A percentile compares a stretch with the other conserved stretches of the same genome.
These are phyloP conservation scores for Falciphora oryzae DNA, from an alignment of 2,329 filamentous ascomycete species.

Conservation along the genomic window DNA sequence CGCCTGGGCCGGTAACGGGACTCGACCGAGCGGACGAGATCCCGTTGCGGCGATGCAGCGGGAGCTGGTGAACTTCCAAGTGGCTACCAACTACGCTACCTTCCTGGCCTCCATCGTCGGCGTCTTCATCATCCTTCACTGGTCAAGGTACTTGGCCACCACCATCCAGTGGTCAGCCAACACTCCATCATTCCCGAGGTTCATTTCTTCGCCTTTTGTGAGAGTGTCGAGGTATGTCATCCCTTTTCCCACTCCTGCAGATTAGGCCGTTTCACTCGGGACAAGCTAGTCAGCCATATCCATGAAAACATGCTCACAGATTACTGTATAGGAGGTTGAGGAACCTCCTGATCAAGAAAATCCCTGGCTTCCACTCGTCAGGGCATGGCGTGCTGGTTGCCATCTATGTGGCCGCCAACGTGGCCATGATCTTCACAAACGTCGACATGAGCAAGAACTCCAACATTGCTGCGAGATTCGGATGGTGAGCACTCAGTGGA, in stretches of 20 bases:
- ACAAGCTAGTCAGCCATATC: too few relatives aligned
- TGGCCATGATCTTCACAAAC: constrained; percentile 24
- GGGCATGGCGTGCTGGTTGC: constrained; percentile 27
- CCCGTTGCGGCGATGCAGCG: constrained; percentile 3
- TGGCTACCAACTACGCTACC: constrained; percentile 14
- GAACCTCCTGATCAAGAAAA: constrained; percentile 24
- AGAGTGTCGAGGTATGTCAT: constrained; percentile 19
- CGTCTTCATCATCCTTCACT: constrained; percentile 25
- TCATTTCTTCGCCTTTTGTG: constrained; percentile 19
- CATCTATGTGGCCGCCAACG: constrained; percentile 26
- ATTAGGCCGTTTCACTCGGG: not conserved
- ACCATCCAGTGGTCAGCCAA: constrained; percentile 16
- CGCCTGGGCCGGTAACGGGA: not conserved
- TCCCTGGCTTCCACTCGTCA: constrained; percentile 26
- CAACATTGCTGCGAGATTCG: constrained; percentile 23
- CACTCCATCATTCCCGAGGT: constrained; percentile 2
- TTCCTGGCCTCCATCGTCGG: constrained; percentile 23
- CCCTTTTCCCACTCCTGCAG: not conserved
- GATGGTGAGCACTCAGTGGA: constrained; percentile 23
- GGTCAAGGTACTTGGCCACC: constrained; percentile 20
- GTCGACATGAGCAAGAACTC: constrained; percentile 19
- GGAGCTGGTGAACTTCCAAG: constrained; percentile 11
- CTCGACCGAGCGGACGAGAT: not conserved
- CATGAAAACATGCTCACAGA: not conserved
- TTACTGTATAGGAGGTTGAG: constrained; percentile 14